These are phyloP conservation scores for Lactarius sp. DNA, from an alignment of 768 basidiomycete species.

Conservation along the genomic window DNA sequence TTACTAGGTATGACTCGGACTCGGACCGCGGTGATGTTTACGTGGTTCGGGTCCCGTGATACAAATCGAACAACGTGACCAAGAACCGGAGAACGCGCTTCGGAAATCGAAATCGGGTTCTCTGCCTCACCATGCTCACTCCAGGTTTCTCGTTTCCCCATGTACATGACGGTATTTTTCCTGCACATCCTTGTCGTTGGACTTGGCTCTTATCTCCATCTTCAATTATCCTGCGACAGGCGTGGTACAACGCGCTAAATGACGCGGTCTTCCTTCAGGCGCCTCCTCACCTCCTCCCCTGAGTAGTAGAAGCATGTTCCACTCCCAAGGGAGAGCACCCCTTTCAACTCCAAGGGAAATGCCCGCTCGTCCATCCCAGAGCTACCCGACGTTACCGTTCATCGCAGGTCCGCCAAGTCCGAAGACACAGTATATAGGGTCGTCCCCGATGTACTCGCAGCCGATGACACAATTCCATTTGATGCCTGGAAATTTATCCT, in stretches of 20 bases:
- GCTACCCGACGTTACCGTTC: slow-evolving; percentile 67
- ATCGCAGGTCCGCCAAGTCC: slow-evolving; percentile 61
- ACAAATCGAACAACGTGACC: slow-evolving; percentile 5
- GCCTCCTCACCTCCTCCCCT: slow-evolving; percentile 62
- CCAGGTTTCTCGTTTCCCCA: neutral
- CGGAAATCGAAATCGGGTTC: neutral
- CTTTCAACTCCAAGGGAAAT: slow-evolving; percentile 57
- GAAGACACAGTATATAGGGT: slow-evolving; percentile 81
- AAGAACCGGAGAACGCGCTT: slow-evolving; percentile 10
- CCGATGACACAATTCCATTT: slow-evolving; percentile 53
- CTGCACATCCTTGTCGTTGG: slow-evolving; percentile 28
- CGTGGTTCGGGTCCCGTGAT: slow-evolving; percentile 13
- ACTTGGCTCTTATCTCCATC: neutral
- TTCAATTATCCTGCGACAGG: slow-evolving; percentile 60
- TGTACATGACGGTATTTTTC: slow-evolving; percentile 47
- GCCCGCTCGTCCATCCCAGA: slow-evolving; percentile 52
- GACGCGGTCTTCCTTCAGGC: slow-evolving; percentile 74
- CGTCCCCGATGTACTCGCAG: slow-evolving; percentile 67
- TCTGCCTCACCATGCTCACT: neutral
- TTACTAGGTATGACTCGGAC: too few species aligned
- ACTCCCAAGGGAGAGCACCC: slow-evolving; percentile 36
- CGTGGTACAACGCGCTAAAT: slow-evolving; percentile 74
- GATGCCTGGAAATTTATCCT: slow-evolving; percentile 80
- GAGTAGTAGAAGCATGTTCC: slow-evolving; percentile 91
- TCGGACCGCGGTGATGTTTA: slow-evolving; percentile 7